Percentiles rank a stretch among this genome's conserved stretches.
These are phyloP conservation scores for Amanita pallidorosea DNA, from an alignment of 768 basidiomycete species.

Conservation along the genomic window DNA sequence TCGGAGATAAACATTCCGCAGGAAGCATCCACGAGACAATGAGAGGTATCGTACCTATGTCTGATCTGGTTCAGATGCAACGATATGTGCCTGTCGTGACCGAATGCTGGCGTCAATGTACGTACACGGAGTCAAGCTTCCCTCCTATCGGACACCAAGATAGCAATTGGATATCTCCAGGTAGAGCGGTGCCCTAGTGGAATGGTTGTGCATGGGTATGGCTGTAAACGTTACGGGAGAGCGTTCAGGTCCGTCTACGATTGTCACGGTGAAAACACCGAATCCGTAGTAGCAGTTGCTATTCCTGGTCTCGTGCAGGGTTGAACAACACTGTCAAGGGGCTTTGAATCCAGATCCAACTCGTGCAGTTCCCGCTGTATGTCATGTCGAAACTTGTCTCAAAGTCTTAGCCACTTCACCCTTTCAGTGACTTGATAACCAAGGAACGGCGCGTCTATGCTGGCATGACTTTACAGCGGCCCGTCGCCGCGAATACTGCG, in stretches of 20 bases:
- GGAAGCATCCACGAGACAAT: not conserved
- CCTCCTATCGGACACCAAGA: not conserved
- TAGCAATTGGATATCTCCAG: not conserved
- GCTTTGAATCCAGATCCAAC: not conserved
- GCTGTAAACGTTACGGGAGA: too few relatives aligned
- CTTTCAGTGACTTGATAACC: not conserved
- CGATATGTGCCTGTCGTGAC: not conserved
- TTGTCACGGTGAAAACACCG: not conserved
- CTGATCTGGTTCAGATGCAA: not conserved
- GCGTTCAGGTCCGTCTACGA: too few relatives aligned
- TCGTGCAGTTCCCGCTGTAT: not conserved
- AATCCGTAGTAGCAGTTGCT: not conserved
- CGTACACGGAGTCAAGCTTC: not conserved
- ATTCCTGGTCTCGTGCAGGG: not conserved
- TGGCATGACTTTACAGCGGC: not conserved
- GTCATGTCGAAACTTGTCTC: not conserved
- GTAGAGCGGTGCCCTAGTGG: too few relatives aligned
- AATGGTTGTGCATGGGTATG: too few relatives aligned
- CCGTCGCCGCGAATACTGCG: constrained; percentile 6
- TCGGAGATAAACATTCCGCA: not conserved
- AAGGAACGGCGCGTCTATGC: not conserved
- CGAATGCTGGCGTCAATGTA: not conserved
- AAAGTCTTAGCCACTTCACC: not conserved
- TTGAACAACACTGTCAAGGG: not conserved
- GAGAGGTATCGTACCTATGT: not conserved